A percentile compares a stretch with the other conserved stretches of the same genome.
Conservation (phyloP, 768 basidiomycete species). For the Lactarius quietus region DNA sequence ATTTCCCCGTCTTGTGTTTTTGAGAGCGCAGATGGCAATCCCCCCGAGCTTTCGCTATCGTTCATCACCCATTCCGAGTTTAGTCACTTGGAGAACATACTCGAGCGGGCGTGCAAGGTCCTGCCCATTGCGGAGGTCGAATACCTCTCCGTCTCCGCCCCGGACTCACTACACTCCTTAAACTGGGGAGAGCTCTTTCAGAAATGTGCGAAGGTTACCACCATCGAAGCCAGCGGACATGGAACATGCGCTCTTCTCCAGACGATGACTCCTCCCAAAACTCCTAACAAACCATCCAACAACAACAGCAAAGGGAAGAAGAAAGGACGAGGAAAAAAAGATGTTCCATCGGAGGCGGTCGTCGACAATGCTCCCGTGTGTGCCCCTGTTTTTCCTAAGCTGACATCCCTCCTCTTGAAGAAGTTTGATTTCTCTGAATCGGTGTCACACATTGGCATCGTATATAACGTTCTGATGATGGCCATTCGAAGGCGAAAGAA, state of each 20-base stretch:
- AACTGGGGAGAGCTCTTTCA: slow-evolving; percentile 7
- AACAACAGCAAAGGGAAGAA: neutral
- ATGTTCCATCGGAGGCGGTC: neutral
- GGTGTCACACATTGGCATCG: neutral
- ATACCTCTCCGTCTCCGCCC: slow-evolving; percentile 6
- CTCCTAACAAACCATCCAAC: too few relatives aligned
- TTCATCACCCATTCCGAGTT: neutral
- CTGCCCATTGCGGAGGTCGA: slow-evolving; percentile 6
- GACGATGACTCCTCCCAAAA: slow-evolving; percentile 1
- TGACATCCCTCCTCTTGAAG: slow-evolving; percentile 8
- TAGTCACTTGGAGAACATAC: neutral
- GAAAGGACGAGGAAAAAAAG: neutral
- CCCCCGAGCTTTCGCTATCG: neutral
- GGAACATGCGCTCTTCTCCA: slow-evolving; percentile 3
- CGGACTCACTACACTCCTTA: neutral
- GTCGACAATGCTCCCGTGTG: too few relatives aligned
- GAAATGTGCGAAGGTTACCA: slow-evolving; percentile 1
- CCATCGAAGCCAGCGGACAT: neutral
- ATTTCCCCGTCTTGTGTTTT: neutral
- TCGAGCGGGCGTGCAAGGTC: neutral
- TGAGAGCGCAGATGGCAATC: neutral
- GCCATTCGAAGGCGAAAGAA: neutral
- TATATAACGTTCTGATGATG: neutral
- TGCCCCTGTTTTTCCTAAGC: neutral
- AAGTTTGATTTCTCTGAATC: neutral